Evolutionary conservation across 2,329 filamentous ascomycete genomes (phyloP).

Genomic region (Simplicillium aogashimaense): DNA sequence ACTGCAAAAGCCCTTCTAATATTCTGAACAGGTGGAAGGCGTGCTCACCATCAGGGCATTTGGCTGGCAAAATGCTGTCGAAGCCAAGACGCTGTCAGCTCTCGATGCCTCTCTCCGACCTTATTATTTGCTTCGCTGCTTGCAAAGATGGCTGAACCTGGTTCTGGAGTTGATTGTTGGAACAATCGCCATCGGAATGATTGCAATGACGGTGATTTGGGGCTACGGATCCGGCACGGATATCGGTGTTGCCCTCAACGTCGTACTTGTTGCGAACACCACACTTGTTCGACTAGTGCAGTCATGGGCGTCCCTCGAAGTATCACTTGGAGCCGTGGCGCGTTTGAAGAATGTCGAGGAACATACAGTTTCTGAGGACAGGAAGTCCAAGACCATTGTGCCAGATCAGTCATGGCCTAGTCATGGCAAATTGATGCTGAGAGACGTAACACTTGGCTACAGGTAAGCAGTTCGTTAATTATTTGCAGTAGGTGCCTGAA

Average conservation of each 20-base stretch:
- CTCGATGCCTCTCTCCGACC: constrained; percentile 21
- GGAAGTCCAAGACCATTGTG: constrained; percentile 2
- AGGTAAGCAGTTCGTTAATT: constrained; percentile 4
- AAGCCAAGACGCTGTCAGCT: constrained; percentile 29
- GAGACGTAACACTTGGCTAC: constrained; percentile 9
- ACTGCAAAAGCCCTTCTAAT: constrained; percentile 15
- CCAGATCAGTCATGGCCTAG: constrained; percentile 10
- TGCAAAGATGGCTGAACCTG: constrained; percentile 37
- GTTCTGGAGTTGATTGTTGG: constrained; percentile 31
- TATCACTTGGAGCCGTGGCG: constrained; percentile 14
- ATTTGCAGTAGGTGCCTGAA: not conserved
- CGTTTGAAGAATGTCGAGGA: constrained; percentile 10
- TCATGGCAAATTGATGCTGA: constrained; percentile 8
- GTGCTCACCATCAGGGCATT: constrained; percentile 18
- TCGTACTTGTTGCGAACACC: constrained; percentile 13
- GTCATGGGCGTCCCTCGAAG: constrained; percentile 12
- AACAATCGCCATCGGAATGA: constrained; percentile 20
- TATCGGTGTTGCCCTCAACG: constrained; percentile 15
- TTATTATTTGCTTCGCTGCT: constrained; percentile 29
- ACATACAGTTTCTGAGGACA: constrained; percentile 8
- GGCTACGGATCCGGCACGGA: constrained; percentile 7
- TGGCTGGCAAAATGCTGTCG: constrained; percentile 18
- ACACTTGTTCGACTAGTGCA: constrained; percentile 12
- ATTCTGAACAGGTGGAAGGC: constrained; percentile 10
- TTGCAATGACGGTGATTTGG: constrained; percentile 23